Evolutionary conservation across 345 rosid genomes (phyloP), one percentile per base, ranked within the genome.

Genomic region (Hibiscus syriacus): DNA sequence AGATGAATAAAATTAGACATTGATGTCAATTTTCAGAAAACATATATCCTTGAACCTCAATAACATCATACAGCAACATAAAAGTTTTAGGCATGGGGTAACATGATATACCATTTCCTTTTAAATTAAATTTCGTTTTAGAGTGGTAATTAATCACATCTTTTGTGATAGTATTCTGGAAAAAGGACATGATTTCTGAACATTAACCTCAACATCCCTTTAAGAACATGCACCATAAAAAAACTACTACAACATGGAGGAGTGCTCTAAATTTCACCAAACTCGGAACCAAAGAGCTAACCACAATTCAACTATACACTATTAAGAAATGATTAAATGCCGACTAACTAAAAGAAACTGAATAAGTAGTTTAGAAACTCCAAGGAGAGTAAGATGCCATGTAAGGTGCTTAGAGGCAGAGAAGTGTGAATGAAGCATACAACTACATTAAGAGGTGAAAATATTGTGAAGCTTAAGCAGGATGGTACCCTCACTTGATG

Each of bases 1-100:
- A 71, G 63, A 77, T 67, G 56, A 46, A 80, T 50, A 61, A 73
- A 69, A 76, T 71, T 67, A 78, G 72, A 52, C 55, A 60, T 27
- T 45, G 55, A 64, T 64, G 54, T 74, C 48, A 43, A 36, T 12
- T 46, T 53, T 48, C 25, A 7, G 36, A 45, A 45, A 64, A 26
- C 55, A 46, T 26, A 26, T 32, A 64, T 10, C 38, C 54, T 64
- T 45, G 55, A 26, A 26, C 54, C 54, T 63, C 32, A 64, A 27
- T 64, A n/a, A 26, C 67, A 54, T 41, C 61, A 57, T 23, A 1
- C 23, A 66, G 34, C 49, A 63, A 53, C 41, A 70, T 46, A 26
- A 25, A 12, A 30, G 55, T 64, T 64, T 39, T 41, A 65, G 38
- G 64, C 36, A 48, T 4, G 53, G 20, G 11, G 36, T 32, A 26